These are phyloP conservation scores for Anaeramoeba ignava DNA, from an alignment of 78 protist species.

Conservation along the genomic window DNA sequence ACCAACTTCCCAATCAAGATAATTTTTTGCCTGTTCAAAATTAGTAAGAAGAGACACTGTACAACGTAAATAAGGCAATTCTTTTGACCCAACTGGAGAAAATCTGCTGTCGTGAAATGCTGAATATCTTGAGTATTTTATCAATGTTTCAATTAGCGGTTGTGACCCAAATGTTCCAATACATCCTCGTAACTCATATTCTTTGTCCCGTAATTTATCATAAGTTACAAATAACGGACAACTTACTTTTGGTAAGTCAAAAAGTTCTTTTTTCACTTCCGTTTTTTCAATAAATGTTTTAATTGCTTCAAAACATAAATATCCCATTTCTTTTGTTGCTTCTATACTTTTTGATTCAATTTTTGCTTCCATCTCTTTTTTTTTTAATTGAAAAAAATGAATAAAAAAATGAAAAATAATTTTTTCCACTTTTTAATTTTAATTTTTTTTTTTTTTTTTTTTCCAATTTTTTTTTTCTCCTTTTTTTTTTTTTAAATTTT, in stretches of 20 bases:
- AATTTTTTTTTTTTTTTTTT: too few species aligned
- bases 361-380: too few species aligned
- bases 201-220: neutral
- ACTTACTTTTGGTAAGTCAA: neutral
- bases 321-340: neutral
- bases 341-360: too few species aligned
- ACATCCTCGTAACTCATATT: neutral
- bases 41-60: constrained; percentile 2
- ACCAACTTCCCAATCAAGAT: constrained; percentile 15
- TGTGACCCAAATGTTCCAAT: constrained; percentile 15
- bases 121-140: neutral
- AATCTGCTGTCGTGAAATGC: constrained; percentile 12
- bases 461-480: too few species aligned
- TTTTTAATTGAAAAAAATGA: too few species aligned
- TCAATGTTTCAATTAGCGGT: neutral
- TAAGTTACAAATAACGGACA: neutral
- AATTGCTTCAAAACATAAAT: neutral
- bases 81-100: neutral
- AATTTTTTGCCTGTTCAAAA: neutral
- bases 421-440: too few species aligned
- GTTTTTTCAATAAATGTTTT: neutral
- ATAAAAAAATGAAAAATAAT: too few species aligned
- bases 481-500: too few species aligned
- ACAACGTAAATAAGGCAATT: neutral
- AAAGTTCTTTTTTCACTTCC: too few species aligned